Conservation (phyloP, 2,329 filamentous ascomycete genomes). For the Penicillium sclerotiorum region DNA sequence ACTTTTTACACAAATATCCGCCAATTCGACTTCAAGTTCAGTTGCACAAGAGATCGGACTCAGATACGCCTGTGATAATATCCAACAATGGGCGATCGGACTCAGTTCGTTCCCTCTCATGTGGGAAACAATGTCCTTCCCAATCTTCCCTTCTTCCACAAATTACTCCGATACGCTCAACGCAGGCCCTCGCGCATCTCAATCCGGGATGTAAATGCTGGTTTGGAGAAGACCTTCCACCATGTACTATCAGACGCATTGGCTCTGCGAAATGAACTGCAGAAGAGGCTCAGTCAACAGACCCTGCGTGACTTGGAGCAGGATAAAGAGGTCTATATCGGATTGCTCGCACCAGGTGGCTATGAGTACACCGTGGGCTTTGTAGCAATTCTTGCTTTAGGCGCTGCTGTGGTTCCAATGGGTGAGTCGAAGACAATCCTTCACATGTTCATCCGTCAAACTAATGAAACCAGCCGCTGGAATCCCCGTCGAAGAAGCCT, state of each 20-base stretch:
- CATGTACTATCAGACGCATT: slow-evolving; percentile 37
- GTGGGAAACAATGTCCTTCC: slow-evolving; percentile 33
- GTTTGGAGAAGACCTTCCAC: slow-evolving; percentile 35
- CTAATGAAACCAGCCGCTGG: slow-evolving; percentile 18
- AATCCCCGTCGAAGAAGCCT: slow-evolving; percentile 36
- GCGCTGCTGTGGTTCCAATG: slow-evolving; percentile 39
- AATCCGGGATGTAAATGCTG: slow-evolving; percentile 36
- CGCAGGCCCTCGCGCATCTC: slow-evolving; percentile 26
- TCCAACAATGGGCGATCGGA: slow-evolving; percentile 26
- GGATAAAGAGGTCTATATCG: slow-evolving; percentile 38
- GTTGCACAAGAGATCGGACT: too few relatives aligned
- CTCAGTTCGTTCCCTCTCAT: slow-evolving; percentile 32
- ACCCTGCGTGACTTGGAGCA: slow-evolving; percentile 23
- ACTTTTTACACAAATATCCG: too few relatives aligned
- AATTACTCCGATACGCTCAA: slow-evolving; percentile 34
- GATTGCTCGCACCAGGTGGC: slow-evolving; percentile 36
- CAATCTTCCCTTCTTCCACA: slow-evolving; percentile 36
- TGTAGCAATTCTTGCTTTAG: slow-evolving; percentile 36
- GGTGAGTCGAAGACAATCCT: slow-evolving; percentile 19
- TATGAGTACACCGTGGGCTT: slow-evolving; percentile 43
- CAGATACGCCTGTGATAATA: too few relatives aligned
- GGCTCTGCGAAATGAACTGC: slow-evolving; percentile 29
- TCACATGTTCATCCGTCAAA: background rate
- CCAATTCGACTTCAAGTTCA: background rate
- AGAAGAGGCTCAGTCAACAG: slow-evolving; percentile 12